Percentiles rank a stretch among this genome's conserved stretches.
These are phyloP conservation scores for Jackrogersella minutella DNA, from an alignment of 495 filamentous ascomycete species.

Conservation along the genomic window DNA sequence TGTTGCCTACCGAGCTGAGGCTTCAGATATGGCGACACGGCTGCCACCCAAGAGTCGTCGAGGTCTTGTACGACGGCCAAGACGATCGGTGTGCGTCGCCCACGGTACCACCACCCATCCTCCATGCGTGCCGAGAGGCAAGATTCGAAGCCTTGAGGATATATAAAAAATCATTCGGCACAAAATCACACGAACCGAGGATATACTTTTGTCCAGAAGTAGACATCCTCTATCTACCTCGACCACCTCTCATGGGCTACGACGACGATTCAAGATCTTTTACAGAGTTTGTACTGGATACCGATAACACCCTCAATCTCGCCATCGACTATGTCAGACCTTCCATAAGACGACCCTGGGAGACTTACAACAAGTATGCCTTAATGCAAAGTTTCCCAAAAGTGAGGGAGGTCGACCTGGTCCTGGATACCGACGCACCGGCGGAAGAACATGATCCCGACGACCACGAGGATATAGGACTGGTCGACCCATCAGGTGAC, in stretches of 20 bases:
- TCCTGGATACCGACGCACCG: conserved; percentile 33
- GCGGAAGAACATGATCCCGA: conserved; percentile 17
- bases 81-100: conserved; percentile 46
- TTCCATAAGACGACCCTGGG: conserved; percentile 59
- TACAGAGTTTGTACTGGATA: conserved; percentile 36
- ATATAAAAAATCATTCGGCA: conserved; percentile 54
- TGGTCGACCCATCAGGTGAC: conserved; percentile 49
- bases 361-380: conserved; percentile 60
- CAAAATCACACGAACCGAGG: conserved; percentile 40
- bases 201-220: conserved; percentile 56
- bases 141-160: conserved; percentile 52
- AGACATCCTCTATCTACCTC: conserved; percentile 60
- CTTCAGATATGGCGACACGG: conserved; percentile 57
- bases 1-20: conserved; percentile 58
- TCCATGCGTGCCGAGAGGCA: conserved; percentile 55
- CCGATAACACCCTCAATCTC: conserved; percentile 45
- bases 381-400: conserved; percentile 54
- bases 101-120: conserved; percentile 50
- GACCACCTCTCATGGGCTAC: conserved; percentile 57
- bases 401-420: conserved; percentile 52
- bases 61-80: conserved; percentile 48
- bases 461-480: conserved; percentile 42
- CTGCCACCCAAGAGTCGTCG: conserved; percentile 52
- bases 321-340: conserved; percentile 59
- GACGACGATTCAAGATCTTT: conserved; percentile 55